phyloP scores from a whole-genome alignment of 2,329 filamentous ascomycete species.

The Arthrobotrys musiformis region DNA sequence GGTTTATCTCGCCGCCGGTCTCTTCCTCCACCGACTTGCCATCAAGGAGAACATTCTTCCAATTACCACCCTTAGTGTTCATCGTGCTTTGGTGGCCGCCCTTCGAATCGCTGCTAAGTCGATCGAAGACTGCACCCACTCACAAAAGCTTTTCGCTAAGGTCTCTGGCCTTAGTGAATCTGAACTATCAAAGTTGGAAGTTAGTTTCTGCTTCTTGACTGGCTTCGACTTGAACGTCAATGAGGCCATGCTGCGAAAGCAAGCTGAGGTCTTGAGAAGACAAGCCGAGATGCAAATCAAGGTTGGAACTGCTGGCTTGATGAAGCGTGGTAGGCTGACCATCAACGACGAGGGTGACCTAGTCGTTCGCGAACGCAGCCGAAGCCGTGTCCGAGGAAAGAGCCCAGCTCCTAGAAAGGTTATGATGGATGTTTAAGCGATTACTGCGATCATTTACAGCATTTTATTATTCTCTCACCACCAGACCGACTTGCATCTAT shows the following conservation, averaged over 20 bases:
- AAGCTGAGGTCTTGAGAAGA: conserved; percentile 65
- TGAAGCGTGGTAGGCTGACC: conserved; percentile 46
- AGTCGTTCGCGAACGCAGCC: conserved; percentile 47
- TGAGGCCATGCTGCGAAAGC: conserved; percentile 68
- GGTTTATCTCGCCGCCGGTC: conserved; percentile 87
- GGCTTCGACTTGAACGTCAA: conserved; percentile 81
- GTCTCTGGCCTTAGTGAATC: conserved; percentile 86
- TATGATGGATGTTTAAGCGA: conserved; percentile 49
- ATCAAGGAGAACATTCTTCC: conserved; percentile 80
- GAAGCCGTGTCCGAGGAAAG: conserved; percentile 48
- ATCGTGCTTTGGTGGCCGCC: conserved; percentile 84
- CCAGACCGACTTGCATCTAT: conserved; percentile 11
- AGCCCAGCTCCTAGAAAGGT: conserved; percentile 51
- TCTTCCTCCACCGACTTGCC: conserved; percentile 86
- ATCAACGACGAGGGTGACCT: conserved; percentile 49
- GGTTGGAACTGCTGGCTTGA: conserved; percentile 58
- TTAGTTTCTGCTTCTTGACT: conserved; percentile 87
- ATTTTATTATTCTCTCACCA: not conserved
- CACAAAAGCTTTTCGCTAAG: conserved; percentile 82
- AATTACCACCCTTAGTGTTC: conserved; percentile 84
- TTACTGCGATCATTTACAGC: not conserved
- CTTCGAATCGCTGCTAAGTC: conserved; percentile 92
- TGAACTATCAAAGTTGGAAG: conserved; percentile 85
- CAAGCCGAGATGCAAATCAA: conserved; percentile 59
- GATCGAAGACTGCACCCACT: conserved; percentile 89